Base-by-base conservation (phyloP, 768 basidiomycete species). In the Boletus insuetus region DNA sequence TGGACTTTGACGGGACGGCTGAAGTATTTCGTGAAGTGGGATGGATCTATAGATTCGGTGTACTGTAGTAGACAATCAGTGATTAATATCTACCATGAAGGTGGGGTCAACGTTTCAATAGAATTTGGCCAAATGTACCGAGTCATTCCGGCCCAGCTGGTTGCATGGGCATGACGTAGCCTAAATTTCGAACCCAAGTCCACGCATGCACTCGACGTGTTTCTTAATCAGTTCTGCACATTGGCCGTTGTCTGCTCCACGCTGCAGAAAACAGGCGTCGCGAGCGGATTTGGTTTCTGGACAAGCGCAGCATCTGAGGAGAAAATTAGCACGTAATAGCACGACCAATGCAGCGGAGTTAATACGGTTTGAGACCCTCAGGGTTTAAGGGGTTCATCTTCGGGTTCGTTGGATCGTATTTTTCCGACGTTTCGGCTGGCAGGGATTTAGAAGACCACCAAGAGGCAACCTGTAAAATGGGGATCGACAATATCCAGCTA, bases 281-380 rank as follows among this genome's bases (percentile, higher is more conserved):
- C 97, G 82, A n/a, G 80, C 81, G 3, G 87, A 82, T 71, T 98
- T 98, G 3, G 94, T 96, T 63, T 93, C 81, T 3, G 94, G 94
- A 68, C 96, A 98, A 41, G 95, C 96, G 67, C 96, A 98, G 64
- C 96, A 98, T 64, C 96, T 98, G 58, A 48, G 13, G 39, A 53
- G 11, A 26, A 10, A 5, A 19, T 68, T 29, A 61, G 17, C 24
- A 14, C 4, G 13, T 16, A 51, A 17, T 9, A 14, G 22, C 1
- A 1, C 6, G 19, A 19, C 2, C 4, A 10, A 35, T 29, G 10
- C 19, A 26, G 46, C 34, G 17, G 20, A 10, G 16, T 14, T 77
- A 92, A 55, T 69, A 97, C 96, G 96, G 90, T 70, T 98, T 99
- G 49, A 97, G 74, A n/a, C 94, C 94, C 64, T 94, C 66, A 0